phyloP scores from a whole-genome alignment of 176 grass and related monocot genomes.

The Rhynchospora pubera region DNA sequence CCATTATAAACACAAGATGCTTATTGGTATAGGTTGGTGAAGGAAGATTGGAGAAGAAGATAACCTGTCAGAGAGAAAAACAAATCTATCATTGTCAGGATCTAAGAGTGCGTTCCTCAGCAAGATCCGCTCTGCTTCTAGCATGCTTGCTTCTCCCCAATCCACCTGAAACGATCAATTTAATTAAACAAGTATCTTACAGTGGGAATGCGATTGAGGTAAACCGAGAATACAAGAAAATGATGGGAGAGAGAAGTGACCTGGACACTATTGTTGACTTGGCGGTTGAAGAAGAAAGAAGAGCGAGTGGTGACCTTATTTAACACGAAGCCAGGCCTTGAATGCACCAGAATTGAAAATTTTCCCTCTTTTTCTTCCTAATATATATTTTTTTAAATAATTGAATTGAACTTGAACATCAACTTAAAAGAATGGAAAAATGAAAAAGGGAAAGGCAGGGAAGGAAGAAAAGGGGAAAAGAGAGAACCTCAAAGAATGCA shows the following conservation, averaged over 20 bases:
- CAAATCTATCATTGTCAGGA: constrained; percentile 69
- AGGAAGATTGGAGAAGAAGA: constrained; percentile 2
- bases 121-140: constrained; percentile 76
- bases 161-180: constrained; percentile 57
- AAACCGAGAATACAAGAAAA: neutral
- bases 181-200: neutral
- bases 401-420: neutral
- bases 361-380: constrained; percentile 57
- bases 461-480: neutral
- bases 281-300: constrained; percentile 68
- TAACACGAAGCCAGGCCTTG: constrained; percentile 83
- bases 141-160: constrained; percentile 98
- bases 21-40: neutral
- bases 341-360: constrained; percentile 90
- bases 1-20: neutral
- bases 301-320: constrained; percentile 67
- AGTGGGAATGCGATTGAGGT: neutral
- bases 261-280: constrained; percentile 97
- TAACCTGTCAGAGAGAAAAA: constrained; percentile 94
- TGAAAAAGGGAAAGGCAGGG: neutral
- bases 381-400: neutral
- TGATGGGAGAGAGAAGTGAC: constrained; percentile 11
- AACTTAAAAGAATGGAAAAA: neutral
- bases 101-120: constrained; percentile 76
- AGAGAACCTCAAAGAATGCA: constrained; percentile 67